Evolutionary conservation across 371 early-diverging fungal species (phyloP).

Genomic region (Rhizopus sp.): DNA sequence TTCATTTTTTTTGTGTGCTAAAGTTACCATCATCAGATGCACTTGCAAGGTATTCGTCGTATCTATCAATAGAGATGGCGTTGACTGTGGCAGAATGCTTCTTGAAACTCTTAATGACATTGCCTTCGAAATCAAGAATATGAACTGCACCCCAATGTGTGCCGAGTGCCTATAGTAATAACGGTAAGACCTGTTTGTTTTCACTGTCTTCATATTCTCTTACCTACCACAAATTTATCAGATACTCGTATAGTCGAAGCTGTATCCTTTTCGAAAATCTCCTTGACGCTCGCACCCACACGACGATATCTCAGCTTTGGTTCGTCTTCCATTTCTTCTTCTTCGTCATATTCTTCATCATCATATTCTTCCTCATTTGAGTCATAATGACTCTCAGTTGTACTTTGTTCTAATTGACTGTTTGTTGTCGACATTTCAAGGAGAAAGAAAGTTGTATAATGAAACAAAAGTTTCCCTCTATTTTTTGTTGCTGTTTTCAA

Average conservation of each 20-base stretch:
- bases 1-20: background rate
- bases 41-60: conserved; percentile 89
- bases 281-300: conserved; percentile 72
- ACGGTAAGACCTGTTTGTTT: conserved; percentile 4
- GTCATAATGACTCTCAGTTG: conserved; percentile 1
- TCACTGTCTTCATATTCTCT: background rate
- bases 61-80: conserved; percentile 78
- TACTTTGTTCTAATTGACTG: conserved; percentile 5
- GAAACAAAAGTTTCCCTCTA: background rate
- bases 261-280: conserved; percentile 83
- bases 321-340: conserved; percentile 76
- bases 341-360: conserved; percentile 51
- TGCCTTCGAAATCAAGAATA: conserved; percentile 92
- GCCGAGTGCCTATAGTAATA: conserved; percentile 74
- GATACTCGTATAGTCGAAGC: conserved; percentile 78
- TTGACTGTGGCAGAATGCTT: conserved; percentile 85
- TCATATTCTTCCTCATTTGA: conserved; percentile 42
- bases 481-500: too few relatives aligned
- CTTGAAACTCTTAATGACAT: conserved; percentile 76
- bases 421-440: conserved; percentile 1
- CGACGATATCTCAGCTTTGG: conserved; percentile 90
- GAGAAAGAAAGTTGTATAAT: background rate
- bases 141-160: conserved; percentile 94
- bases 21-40: conserved; percentile 89
- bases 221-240: conserved; percentile 79